Base-by-base conservation (phyloP, 2,329 filamentous ascomycete genomes). In the Geosmithia flava region DNA sequence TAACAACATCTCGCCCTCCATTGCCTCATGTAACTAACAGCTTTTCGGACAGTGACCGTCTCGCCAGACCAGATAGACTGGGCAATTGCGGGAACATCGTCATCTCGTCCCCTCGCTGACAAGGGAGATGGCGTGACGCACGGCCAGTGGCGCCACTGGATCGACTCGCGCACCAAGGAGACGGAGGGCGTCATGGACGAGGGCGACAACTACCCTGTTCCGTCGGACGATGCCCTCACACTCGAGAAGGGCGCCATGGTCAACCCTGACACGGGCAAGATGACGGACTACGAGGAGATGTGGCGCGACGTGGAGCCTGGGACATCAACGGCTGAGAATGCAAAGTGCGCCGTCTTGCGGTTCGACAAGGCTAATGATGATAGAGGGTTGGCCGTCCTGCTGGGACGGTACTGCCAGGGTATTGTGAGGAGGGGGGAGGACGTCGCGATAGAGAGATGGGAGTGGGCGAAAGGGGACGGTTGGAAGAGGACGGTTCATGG, bases 211-310 rank as follows among this genome's bases (percentile, higher is more conserved):
- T 69, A 70, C 42, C 62, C 67, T 0, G 65, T 67, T 30, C 51
- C 61, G 3, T 37, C 33, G 33, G 33, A 37, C 23, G 58, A 68
- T 56, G 63, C 64, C 37, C 58, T 56, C 15, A 66, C 69, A 7
- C 61, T 82, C 5, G 82, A 86, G 58, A 73, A 64, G 42, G 82
- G 82, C 0, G 55, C 55, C 13, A 83, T 83, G 74, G 62, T 72
- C 11, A 80, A 84, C 53, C 78, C 78, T 0, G 66, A 61, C 1
- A 78, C 75, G 1, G 73, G 74, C 0, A 42, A 56, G 1, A 59
- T 70, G 40, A 71, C 70, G 10, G 62, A 64, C 1, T 87, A 89
- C 53, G 81, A 86, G 58, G 83, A 87, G 60, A 58, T 83, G 2
- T 87, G 83, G 83, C 60, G 64, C 2, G 75, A 80, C 42, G 59